phyloP scores from a whole-genome alignment of 306 rosid genomes.

The Clitoria ternatea region DNA sequence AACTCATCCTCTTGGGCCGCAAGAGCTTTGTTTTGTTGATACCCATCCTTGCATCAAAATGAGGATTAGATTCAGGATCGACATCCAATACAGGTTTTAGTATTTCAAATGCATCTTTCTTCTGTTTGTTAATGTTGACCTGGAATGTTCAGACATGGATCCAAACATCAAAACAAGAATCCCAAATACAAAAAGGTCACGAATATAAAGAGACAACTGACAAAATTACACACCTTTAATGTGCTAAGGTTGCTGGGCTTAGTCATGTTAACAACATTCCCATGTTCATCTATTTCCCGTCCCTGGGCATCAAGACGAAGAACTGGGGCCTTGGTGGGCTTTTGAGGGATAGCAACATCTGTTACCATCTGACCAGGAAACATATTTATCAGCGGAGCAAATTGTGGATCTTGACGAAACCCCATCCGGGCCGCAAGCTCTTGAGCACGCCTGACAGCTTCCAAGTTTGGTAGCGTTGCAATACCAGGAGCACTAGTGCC shows the following conservation, averaged over 20 bases:
- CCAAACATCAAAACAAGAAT: background rate
- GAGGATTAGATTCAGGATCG: slow-evolving; percentile 83
- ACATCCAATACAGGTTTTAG: slow-evolving; percentile 83
- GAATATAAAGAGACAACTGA: background rate
- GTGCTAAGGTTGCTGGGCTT: slow-evolving; percentile 91
- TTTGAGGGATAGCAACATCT: slow-evolving; percentile 60
- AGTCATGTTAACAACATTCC: slow-evolving; percentile 68
- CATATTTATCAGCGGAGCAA: slow-evolving; percentile 84
- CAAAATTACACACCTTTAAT: slow-evolving; percentile 62
- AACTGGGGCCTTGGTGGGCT: slow-evolving; percentile 86
- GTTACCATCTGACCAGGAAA: slow-evolving; percentile 76
- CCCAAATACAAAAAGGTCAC: background rate
- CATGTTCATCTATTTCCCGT: slow-evolving; percentile 93
- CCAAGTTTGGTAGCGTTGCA: slow-evolving; percentile 44
- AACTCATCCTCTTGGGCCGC: slow-evolving; percentile 83
- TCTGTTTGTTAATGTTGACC: slow-evolving; percentile 96
- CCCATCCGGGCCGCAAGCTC: slow-evolving; percentile 96
- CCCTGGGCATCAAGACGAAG: slow-evolving; percentile 98
- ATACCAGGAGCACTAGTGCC: slow-evolving; percentile 39
- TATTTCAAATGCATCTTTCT: slow-evolving; percentile 90
- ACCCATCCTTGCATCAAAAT: slow-evolving; percentile 80
- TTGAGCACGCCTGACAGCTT: slow-evolving; percentile 93
- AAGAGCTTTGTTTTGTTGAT: slow-evolving; percentile 71
- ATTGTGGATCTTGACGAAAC: slow-evolving; percentile 91
- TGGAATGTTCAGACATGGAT: slow-evolving; percentile 33